Percentiles rank a stretch among this genome's conserved stretches.
Evolutionary conservation across 208 protist genomes (phyloP).

Genomic region (Wallacemonas sp.): DNA sequence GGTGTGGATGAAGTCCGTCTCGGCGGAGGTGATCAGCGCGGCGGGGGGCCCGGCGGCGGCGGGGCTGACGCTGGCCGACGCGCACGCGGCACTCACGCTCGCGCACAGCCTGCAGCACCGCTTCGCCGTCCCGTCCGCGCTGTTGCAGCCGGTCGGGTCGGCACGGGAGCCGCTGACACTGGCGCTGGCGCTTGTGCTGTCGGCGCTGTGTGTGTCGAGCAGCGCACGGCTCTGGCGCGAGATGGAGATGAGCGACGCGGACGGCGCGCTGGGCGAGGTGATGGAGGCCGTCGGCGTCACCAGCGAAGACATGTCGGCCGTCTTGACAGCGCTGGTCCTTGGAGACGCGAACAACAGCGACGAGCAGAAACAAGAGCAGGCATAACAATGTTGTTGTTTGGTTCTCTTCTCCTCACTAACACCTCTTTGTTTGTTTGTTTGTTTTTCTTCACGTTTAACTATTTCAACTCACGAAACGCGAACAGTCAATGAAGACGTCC

Average conservation of each 20-base stretch:
- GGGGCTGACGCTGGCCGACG: background rate
- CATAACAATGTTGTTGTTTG: too few relatives aligned
- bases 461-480: too few relatives aligned
- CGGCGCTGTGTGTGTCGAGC: constrained; percentile 36
- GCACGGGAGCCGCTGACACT: constrained; percentile 42
- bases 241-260: constrained; percentile 25
- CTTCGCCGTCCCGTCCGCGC: constrained; percentile 46
- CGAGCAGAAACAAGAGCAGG: too few relatives aligned
- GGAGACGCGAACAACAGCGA: too few relatives aligned
- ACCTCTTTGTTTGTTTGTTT: background rate
- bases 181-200: constrained; percentile 34
- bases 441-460: background rate
- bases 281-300: constrained; percentile 37
- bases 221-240: constrained; percentile 18
- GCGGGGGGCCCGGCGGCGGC: background rate
- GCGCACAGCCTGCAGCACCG: constrained; percentile 50
- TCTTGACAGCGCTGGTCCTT: constrained; percentile 50
- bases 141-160: constrained; percentile 26
- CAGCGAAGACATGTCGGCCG: constrained; percentile 32
- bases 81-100: constrained; percentile 22
- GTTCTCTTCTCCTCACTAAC: background rate
- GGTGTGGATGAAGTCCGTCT: constrained; percentile 36
- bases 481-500: too few relatives aligned
- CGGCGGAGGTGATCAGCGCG: background rate
- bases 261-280: constrained; percentile 39